Evolutionary conservation across 176 grass and related monocot species (phyloP).

Genomic region (Saccharum officinarum): DNA sequence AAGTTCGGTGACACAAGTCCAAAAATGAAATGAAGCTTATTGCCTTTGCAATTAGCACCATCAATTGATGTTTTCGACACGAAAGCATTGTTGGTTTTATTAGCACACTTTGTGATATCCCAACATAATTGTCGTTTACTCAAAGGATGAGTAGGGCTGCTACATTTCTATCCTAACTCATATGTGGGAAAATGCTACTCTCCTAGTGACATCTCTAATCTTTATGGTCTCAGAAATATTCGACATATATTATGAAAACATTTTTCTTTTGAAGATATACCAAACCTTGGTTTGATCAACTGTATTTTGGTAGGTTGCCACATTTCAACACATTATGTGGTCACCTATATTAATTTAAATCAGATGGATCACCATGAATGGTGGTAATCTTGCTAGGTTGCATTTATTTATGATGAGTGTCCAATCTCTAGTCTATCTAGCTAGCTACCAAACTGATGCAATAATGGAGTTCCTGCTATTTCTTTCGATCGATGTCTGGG

Average conservation of each 20-base stretch:
- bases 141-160: not conserved
- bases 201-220: not conserved
- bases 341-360: not conserved
- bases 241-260: not conserved
- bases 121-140: not conserved
- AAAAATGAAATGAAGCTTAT: slow-evolving; percentile 41
- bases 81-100: slow-evolving; percentile 41
- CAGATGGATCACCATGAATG: not conserved
- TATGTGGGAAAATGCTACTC: not conserved
- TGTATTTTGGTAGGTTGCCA: not conserved
- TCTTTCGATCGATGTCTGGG: too few relatives aligned
- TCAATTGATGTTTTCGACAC: slow-evolving; percentile 18
- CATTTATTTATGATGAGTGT: not conserved
- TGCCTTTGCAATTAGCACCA: not conserved
- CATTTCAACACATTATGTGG: not conserved
- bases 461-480: too few relatives aligned
- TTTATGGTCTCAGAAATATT: not conserved
- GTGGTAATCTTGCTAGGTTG: not conserved
- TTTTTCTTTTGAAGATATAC: not conserved
- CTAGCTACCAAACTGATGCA: too few relatives aligned
- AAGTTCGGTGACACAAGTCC: slow-evolving; percentile 41
- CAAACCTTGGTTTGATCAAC: not conserved
- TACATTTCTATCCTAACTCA: not conserved
- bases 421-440: too few relatives aligned
- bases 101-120: not conserved